Evolutionary conservation across 2,329 filamentous ascomycete species (phyloP).

Genomic region (Aureobasidium melanogenum): DNA sequence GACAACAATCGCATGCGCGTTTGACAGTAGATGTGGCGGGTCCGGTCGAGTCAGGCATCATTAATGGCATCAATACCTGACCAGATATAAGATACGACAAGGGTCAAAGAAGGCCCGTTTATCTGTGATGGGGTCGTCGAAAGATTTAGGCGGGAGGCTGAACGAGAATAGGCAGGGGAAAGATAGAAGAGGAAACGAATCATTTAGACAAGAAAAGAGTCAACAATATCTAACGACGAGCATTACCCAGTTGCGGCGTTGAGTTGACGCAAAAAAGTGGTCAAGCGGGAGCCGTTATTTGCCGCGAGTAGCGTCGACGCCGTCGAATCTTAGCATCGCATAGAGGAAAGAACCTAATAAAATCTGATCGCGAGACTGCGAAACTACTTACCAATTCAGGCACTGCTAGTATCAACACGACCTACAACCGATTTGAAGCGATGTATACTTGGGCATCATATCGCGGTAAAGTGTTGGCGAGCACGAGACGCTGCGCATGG

Average conservation of each 20-base stretch:
- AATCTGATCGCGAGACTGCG: neutral
- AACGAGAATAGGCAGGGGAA: neutral
- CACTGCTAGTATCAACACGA: neutral
- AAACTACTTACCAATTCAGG: neutral
- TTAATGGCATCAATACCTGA: slow-evolving; percentile 12
- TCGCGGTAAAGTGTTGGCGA: neutral
- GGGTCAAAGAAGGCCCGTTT: neutral
- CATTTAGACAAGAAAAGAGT: slow-evolving; percentile 4
- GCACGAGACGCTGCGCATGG: neutral
- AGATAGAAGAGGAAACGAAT: slow-evolving; percentile 9
- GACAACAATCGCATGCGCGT: slow-evolving; percentile 25
- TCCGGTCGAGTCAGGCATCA: slow-evolving; percentile 14
- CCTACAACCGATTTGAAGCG: neutral
- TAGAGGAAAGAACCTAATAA: neutral
- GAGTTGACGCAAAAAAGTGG: slow-evolving; percentile 10
- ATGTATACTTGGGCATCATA: neutral
- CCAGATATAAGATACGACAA: neutral
- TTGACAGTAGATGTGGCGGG: slow-evolving; percentile 19
- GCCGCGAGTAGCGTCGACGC: slow-evolving; percentile 11
- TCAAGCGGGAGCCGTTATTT: slow-evolving; percentile 9
- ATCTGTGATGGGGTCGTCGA: neutral
- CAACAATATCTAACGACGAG: slow-evolving; percentile 10
- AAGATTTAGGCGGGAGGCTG: neutral
- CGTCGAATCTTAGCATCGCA: slow-evolving; percentile 12
- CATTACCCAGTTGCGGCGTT: slow-evolving; percentile 3